These are phyloP conservation scores for Fusarium sp. DNA, from an alignment of 2,329 filamentous ascomycete species.

Conservation along the genomic window DNA sequence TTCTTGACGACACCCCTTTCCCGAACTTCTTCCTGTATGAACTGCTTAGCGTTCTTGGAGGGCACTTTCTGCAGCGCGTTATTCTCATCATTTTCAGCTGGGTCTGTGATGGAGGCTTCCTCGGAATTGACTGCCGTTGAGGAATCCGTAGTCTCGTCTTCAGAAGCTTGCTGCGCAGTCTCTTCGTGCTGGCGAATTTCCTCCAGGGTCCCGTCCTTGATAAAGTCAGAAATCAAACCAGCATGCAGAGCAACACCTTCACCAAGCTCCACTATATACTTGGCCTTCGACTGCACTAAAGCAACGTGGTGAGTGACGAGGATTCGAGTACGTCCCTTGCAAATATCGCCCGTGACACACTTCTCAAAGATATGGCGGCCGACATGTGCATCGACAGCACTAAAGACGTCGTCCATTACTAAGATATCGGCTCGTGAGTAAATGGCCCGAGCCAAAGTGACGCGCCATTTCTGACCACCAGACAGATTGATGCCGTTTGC, in stretches of 20 bases:
- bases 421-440: slow-evolving; percentile 83
- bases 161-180: slow-evolving; percentile 54
- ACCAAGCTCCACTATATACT: slow-evolving; percentile 78
- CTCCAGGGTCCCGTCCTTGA: slow-evolving; percentile 64
- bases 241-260: slow-evolving; percentile 73
- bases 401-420: slow-evolving; percentile 86
- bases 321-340: slow-evolving; percentile 76
- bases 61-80: slow-evolving; percentile 60
- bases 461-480: slow-evolving; percentile 84
- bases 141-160: slow-evolving; percentile 57
- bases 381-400: slow-evolving; percentile 83
- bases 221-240: slow-evolving; percentile 73
- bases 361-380: slow-evolving; percentile 82
- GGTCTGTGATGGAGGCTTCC: slow-evolving; percentile 55
- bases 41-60: slow-evolving; percentile 71
- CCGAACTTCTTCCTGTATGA: slow-evolving; percentile 79
- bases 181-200: slow-evolving; percentile 68
- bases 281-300: slow-evolving; percentile 75
- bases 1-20: slow-evolving; percentile 76
- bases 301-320: slow-evolving; percentile 84
- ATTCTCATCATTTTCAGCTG: slow-evolving; percentile 52
- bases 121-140: slow-evolving; percentile 67
- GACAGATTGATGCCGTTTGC: slow-evolving; percentile 87
- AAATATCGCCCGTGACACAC: slow-evolving; percentile 77
- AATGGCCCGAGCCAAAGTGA: slow-evolving; percentile 81